Evolutionary conservation across 2,329 filamentous ascomycete genomes (phyloP).

Genomic region (Aspergillus glaucus): DNA sequence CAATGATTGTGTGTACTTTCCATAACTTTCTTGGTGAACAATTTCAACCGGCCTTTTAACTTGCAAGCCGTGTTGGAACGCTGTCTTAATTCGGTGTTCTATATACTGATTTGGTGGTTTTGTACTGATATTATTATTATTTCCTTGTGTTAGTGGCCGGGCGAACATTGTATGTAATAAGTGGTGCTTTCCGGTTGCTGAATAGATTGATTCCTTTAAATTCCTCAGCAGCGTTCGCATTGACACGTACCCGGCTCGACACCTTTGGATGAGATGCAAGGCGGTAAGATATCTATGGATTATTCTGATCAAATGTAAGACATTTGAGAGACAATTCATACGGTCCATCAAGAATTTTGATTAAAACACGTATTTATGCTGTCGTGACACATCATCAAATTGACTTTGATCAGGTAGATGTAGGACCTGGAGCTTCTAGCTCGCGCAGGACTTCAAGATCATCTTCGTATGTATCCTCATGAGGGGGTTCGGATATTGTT

Average conservation of each 20-base stretch:
- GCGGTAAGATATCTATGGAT: too few species aligned
- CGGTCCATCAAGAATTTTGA: too few species aligned
- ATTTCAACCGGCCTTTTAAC: neutral
- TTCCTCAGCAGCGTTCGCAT: neutral
- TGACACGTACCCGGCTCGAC: neutral
- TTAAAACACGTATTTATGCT: too few species aligned
- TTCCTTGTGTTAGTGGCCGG: neutral
- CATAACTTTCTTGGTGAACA: neutral
- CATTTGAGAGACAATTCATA: too few species aligned
- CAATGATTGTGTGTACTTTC: conserved; percentile 4
- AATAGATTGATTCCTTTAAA: neutral
- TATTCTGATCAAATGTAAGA: too few species aligned
- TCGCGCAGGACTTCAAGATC: conserved; percentile 61
- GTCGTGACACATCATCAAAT: neutral
- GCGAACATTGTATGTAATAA: neutral
- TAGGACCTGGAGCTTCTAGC: conserved; percentile 15
- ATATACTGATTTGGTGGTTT: neutral
- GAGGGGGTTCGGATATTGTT: neutral
- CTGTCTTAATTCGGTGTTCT: neutral
- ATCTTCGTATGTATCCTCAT: conserved; percentile 47
- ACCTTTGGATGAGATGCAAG: too few species aligned
- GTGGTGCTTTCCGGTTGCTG: neutral
- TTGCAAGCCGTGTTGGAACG: neutral
- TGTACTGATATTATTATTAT: neutral
- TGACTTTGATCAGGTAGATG: neutral